A percentile compares a stretch with the other conserved stretches of the same genome.
Conservation (phyloP, 1,284 basidiomycete genomes). For the Lignosus rhinocerotis region DNA sequence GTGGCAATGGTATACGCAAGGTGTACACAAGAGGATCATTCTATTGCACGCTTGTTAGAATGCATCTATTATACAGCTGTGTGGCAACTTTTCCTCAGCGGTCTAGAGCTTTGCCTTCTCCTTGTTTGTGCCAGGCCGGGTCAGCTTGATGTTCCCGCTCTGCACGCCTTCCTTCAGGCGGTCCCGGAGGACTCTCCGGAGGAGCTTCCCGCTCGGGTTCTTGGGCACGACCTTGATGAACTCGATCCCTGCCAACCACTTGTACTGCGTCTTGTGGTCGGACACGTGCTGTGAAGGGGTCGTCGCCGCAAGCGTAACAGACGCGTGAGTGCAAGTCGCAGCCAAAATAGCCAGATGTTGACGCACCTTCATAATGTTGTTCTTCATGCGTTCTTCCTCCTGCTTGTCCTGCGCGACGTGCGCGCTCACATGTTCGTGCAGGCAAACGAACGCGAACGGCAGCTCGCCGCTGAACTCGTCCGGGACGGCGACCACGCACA, state of each 20-base stretch:
- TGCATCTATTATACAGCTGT: too few relatives aligned
- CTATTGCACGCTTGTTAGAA: too few relatives aligned
- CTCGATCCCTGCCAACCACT: conserved; percentile 27
- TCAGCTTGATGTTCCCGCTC: conserved; percentile 17
- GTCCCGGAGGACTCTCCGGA: conserved; percentile 25
- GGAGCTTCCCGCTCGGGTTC: conserved; percentile 30
- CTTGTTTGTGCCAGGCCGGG: conserved; percentile 16
- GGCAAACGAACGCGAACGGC: conserved; percentile 73
- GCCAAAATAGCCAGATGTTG: not conserved
- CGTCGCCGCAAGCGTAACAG: not conserved
- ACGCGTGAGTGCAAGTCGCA: not conserved
- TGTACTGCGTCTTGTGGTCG: conserved; percentile 27
- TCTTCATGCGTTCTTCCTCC: conserved; percentile 35
- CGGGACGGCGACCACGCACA: conserved; percentile 69
- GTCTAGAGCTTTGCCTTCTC: conserved; percentile 20
- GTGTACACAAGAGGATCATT: too few relatives aligned
- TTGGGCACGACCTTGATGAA: conserved; percentile 29
- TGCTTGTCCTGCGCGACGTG: conserved; percentile 38
- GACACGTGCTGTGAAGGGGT: conserved; percentile 33
- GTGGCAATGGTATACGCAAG: too few relatives aligned
- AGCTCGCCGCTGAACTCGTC: conserved; percentile 81
- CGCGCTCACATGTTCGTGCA: conserved; percentile 45
- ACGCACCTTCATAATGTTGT: conserved; percentile 29
- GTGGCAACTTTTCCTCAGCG: too few relatives aligned
- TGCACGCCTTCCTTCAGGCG: conserved; percentile 21